Percentiles rank a stretch among this genome's conserved stretches.
Conservation (phyloP, 768 basidiomycete genomes). For the Tephrocybe sp. region DNA sequence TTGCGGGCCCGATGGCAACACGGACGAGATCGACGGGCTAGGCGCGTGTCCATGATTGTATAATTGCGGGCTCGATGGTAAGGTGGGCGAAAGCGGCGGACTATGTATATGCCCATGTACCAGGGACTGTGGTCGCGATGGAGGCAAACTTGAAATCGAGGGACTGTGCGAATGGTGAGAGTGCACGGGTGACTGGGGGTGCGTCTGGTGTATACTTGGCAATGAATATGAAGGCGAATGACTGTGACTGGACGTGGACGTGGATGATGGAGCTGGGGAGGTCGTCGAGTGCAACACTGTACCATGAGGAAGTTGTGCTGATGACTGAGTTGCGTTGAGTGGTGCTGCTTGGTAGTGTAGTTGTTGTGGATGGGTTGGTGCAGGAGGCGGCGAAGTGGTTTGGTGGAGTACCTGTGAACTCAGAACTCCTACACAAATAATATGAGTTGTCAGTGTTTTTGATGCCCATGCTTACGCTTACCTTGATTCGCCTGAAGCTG, state of each 20-base stretch:
- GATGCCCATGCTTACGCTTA: background rate
- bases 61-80: background rate
- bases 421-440: background rate
- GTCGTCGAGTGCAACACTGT: too few relatives aligned
- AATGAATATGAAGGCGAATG: background rate
- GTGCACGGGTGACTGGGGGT: background rate
- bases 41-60: background rate
- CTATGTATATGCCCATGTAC: background rate
- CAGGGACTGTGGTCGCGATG: slow-evolving; percentile 1
- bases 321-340: too few relatives aligned
- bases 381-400: too few relatives aligned
- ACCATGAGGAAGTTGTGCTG: too few relatives aligned
- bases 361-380: too few relatives aligned
- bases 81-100: background rate
- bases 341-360: too few relatives aligned
- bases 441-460: background rate
- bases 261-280: too few relatives aligned
- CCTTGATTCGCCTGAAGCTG: background rate
- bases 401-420: too few relatives aligned
- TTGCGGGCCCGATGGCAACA: too few relatives aligned
- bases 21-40: background rate
- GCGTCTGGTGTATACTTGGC: background rate
- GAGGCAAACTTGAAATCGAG: background rate
- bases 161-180: slow-evolving; percentile 3
- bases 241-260: background rate